Base-by-base conservation (phyloP, 2,329 filamentous ascomycete genomes). In the Alternaria sp. region DNA sequence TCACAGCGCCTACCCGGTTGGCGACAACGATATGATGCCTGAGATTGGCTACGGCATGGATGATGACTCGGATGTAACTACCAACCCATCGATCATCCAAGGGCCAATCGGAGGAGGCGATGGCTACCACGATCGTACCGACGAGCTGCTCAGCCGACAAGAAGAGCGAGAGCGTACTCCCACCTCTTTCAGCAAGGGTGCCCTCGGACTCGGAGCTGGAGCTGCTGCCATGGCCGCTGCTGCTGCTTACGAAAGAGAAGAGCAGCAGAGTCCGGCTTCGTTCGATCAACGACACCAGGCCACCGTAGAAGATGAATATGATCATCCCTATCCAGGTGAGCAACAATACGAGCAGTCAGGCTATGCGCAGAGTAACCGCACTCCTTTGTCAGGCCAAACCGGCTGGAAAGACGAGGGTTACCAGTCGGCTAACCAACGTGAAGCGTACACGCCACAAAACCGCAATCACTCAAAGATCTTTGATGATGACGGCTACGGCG, bases 21-120 rank as follows among this genome's bases (percentile, higher is more conserved):
- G 65, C 11, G 40, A 87, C 36, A 81, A 89, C 60, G 85, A 94
- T 69, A 90, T 91, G 6, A 87, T 94, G 83, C 92, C 91, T 0
- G 93, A 94, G 74, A 89, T 92, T 72, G 93, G 91, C 5, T 91
- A 92, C 67, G 85, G 83, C 49, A 77, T 85, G 19, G 86, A 87
- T 60, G 80, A 83, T 44, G 82, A 84, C 55, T 86, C 84, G 21
- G 93, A 96, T 65, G 86, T 93, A 15, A 90, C 88, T 49, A 97
- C 93, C 17, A 96, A 96, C 74, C 93, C 93, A 3, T 97, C 94
- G 0, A 85, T 94, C 53, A 89, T 96, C 44, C 87, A 93, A 68
- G 93, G 91, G 17, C 90, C 90, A 1, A 86, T 91, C 53, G 89
- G 88, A 54, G 88, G 87, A 32, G 76, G 81, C 25, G 77, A 83